Conservation (phyloP, 2,329 filamentous ascomycete species). For the Penicillium decumbens region DNA sequence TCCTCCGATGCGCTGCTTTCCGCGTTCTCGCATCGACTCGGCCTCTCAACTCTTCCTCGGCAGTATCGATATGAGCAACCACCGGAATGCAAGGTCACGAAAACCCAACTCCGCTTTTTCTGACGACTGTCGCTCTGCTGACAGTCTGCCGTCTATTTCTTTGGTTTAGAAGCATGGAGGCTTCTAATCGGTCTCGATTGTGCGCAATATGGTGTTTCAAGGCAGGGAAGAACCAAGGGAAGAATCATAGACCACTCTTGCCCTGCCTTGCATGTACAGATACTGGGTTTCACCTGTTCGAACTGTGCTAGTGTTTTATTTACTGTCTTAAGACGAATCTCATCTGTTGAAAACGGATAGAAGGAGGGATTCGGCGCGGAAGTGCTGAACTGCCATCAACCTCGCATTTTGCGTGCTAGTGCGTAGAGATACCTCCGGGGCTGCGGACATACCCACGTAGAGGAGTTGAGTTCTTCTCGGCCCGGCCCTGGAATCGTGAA, state of each 20-base stretch:
- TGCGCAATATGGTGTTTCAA: constrained; percentile 27
- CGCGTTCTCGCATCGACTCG: constrained; percentile 14
- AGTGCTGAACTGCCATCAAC: neutral
- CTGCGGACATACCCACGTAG: no score
- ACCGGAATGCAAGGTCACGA: constrained; percentile 7
- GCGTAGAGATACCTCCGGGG: neutral
- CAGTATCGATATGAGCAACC: constrained; percentile 5
- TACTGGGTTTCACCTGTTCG: constrained; percentile 37
- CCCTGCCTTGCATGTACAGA: constrained; percentile 40
- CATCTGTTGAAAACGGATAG: constrained; percentile 25
- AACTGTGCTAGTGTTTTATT: constrained; percentile 35
- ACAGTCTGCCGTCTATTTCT: constrained; percentile 21
- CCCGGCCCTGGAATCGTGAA: neutral
- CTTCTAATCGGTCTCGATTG: constrained; percentile 15
- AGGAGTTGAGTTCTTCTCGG: no score
- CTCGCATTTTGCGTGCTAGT: neutral
- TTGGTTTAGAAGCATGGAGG: constrained; percentile 21
- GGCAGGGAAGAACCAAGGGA: constrained; percentile 18
- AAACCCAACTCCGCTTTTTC: constrained; percentile 12
- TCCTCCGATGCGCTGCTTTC: constrained; percentile 9
- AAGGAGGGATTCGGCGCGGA: neutral
- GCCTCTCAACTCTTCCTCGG: constrained; percentile 1
- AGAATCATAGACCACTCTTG: constrained; percentile 25
- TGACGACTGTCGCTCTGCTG: constrained; percentile 17
- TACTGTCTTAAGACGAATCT: constrained; percentile 33